phyloP scores from a whole-genome alignment of 139 green algal species.

The Tetradesmus lagerheimii region DNA sequence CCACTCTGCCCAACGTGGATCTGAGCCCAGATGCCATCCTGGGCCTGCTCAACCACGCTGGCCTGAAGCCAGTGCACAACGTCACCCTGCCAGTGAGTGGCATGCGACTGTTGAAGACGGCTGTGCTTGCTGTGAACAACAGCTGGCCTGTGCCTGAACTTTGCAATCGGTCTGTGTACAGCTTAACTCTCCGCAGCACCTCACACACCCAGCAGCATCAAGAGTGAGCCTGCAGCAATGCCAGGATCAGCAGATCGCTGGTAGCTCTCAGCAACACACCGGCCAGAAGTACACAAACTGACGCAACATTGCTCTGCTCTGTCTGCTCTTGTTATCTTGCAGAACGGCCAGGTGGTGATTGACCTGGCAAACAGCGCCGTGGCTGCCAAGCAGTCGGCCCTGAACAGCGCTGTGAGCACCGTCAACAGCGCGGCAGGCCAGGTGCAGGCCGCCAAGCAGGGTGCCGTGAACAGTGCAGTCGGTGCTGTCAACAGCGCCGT shows the following conservation, averaged over 20 bases:
- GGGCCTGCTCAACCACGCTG: conserved; percentile 29
- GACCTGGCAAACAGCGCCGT: background rate
- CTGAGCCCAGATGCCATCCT: conserved; percentile 29
- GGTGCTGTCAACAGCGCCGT: background rate
- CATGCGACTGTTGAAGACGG: background rate
- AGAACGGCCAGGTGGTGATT: conserved; percentile 18
- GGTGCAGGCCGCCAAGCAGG: background rate
- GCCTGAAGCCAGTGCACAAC: conserved; percentile 27
- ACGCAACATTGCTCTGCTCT: background rate
- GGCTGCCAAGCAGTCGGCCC: background rate
- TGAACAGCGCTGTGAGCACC: background rate
- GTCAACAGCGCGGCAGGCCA: background rate
- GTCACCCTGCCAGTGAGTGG: background rate
- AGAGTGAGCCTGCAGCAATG: too few species aligned
- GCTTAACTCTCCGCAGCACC: too few species aligned
- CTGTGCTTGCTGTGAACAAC: too few species aligned
- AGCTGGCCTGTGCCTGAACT: too few species aligned
- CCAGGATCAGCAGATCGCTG: too few species aligned
- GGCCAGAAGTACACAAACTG: too few species aligned
- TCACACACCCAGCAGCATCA: too few species aligned
- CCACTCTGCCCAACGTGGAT: background rate
- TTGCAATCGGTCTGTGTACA: too few species aligned
- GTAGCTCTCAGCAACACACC: too few species aligned
- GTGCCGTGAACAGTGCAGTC: background rate
- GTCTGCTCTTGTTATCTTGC: background rate